These are phyloP conservation scores for Neodidymelliopsis sp. DNA, from an alignment of 2,329 filamentous ascomycete species.

Conservation along the genomic window DNA sequence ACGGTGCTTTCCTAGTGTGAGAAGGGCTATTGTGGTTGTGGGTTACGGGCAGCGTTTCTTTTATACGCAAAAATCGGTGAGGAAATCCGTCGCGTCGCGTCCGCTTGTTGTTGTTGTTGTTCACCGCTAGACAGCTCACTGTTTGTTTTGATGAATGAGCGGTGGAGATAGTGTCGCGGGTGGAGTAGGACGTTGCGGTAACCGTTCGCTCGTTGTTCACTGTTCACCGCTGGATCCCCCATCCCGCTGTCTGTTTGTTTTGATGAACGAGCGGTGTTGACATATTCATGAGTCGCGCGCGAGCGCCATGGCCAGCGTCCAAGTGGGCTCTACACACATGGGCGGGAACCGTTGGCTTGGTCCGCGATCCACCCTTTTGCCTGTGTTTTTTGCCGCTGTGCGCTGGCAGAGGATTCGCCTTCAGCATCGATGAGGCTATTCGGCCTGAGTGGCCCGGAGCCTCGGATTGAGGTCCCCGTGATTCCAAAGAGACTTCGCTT, in stretches of 20 bases:
- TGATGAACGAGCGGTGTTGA: slow-evolving; percentile 20
- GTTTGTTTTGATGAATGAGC: slow-evolving; percentile 21
- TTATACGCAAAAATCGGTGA: slow-evolving; percentile 14
- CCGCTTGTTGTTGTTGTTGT: no score
- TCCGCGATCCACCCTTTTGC: slow-evolving; percentile 8
- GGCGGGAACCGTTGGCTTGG: slow-evolving; percentile 18
- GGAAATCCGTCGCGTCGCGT: background rate
- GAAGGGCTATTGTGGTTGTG: no score
- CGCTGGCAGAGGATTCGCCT: slow-evolving; percentile 20
- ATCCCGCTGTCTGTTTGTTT: slow-evolving; percentile 20
- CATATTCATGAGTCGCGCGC: slow-evolving; percentile 19
- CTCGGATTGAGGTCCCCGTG: slow-evolving; percentile 7
- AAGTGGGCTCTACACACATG: slow-evolving; percentile 16
- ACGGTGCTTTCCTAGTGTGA: no score
- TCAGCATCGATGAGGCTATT: slow-evolving; percentile 5
- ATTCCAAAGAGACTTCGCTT: slow-evolving; percentile 9
- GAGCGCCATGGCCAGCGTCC: slow-evolving; percentile 3
- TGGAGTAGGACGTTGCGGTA: slow-evolving; percentile 17
- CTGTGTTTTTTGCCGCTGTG: slow-evolving; percentile 20
- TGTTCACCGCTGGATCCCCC: slow-evolving; percentile 20
- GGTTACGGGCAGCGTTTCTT: no score
- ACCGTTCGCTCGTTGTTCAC: slow-evolving; percentile 19
- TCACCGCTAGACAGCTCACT: slow-evolving; percentile 14
- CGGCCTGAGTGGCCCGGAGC: slow-evolving; percentile 14
- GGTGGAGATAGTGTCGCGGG: slow-evolving; percentile 15